Evolutionary conservation across 78 protist genomes (phyloP).

Genomic region (Dictyostelium intermedium): DNA sequence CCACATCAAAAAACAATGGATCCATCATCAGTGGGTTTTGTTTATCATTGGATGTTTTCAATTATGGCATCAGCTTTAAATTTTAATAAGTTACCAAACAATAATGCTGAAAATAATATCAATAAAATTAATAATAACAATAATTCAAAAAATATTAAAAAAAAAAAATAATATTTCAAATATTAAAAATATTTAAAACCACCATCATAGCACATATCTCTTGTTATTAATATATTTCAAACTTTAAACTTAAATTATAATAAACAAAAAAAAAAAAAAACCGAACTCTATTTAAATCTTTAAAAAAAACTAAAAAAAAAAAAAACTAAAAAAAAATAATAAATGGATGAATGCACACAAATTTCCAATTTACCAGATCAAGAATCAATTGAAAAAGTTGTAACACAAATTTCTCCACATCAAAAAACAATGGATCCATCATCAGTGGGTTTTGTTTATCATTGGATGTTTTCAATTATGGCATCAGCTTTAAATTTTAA

Average conservation of each 20-base stretch:
- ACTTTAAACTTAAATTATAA: background rate
- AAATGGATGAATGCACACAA: slow-evolving; percentile 64
- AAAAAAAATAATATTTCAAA: background rate
- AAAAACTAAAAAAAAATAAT: background rate
- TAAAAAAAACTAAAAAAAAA: background rate
- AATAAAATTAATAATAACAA: background rate
- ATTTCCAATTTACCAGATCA: background rate
- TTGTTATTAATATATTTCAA: background rate
- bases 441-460: slow-evolving; percentile 61
- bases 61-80: slow-evolving; percentile 58
- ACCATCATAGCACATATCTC: too few relatives aligned
- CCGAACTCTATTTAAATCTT: background rate
- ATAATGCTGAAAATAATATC: background rate
- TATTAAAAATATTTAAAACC: too few relatives aligned
- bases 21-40: slow-evolving; percentile 57
- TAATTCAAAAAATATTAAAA: background rate
- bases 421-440: slow-evolving; percentile 67
- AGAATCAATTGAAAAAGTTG: slow-evolving; percentile 32
- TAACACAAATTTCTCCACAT: slow-evolving; percentile 6
- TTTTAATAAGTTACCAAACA: background rate
- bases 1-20: slow-evolving; percentile 58
- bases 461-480: slow-evolving; percentile 75
- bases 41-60: slow-evolving; percentile 77
- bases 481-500: slow-evolving; percentile 41
- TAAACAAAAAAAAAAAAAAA: background rate